phyloP scores from a whole-genome alignment of 2,329 filamentous ascomycete species.

The Phialophora tarda region DNA sequence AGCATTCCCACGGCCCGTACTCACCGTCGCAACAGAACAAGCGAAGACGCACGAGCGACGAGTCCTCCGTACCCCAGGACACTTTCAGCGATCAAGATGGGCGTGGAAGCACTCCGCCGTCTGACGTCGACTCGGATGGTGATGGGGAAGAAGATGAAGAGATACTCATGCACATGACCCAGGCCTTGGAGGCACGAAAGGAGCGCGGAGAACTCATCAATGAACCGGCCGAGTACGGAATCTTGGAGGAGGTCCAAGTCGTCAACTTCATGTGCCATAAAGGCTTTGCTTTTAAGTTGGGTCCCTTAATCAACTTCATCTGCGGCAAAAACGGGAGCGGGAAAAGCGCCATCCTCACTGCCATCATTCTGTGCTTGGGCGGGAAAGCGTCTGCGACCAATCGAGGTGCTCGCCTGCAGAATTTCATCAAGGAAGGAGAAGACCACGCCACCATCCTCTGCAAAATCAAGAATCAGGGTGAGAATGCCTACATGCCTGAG shows the following conservation, averaged over 20 bases:
- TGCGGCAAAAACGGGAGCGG: slow-evolving; percentile 97
- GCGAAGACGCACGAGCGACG: slow-evolving; percentile 36
- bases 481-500: slow-evolving; percentile 81
- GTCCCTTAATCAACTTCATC: slow-evolving; percentile 96
- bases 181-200: slow-evolving; percentile 59
- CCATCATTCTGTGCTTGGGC: slow-evolving; percentile 90
- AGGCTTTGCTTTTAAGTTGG: slow-evolving; percentile 79
- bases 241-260: slow-evolving; percentile 85
- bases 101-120: slow-evolving; percentile 29
- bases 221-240: slow-evolving; percentile 77
- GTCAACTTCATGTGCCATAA: slow-evolving; percentile 97
- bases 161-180: slow-evolving; percentile 66
- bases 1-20: neutral
- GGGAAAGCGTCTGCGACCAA: slow-evolving; percentile 93
- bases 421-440: slow-evolving; percentile 85
- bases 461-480: slow-evolving; percentile 86
- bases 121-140: slow-evolving; percentile 32
- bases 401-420: slow-evolving; percentile 85
- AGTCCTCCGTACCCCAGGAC: slow-evolving; percentile 24
- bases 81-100: slow-evolving; percentile 28
- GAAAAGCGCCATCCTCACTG: slow-evolving; percentile 94
- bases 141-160: slow-evolving; percentile 40
- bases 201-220: slow-evolving; percentile 67
- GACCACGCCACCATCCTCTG: slow-evolving; percentile 77
- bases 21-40: slow-evolving; percentile 33